Evolutionary conservation across 2,329 filamentous ascomycete genomes (phyloP), one percentile per base, ranked within the genome.

Genomic region (Aquanectria penicillioides): DNA sequence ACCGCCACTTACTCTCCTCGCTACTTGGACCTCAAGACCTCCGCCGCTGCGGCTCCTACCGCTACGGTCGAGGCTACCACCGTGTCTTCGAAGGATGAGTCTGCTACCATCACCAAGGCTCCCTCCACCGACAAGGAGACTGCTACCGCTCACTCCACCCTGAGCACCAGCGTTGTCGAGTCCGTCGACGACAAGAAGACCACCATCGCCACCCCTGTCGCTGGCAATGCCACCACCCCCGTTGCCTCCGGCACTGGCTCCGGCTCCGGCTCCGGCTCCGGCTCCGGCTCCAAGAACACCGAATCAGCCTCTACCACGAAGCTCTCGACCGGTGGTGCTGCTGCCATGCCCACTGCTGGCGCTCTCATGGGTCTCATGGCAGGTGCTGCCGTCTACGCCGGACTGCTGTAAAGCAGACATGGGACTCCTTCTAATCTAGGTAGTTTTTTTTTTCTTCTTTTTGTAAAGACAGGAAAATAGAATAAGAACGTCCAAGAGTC

Each of bases 1-100:
- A 86, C 84, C 22, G 82, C 76, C 13, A 82, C 80, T 11, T 84
- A 86, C 73, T 78, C 78, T 54, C 83, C 84, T 8, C 76, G 71
- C 38, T 88, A 77, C 73, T 73, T 87, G 43, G 66, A 78, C 44
- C 63, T 68, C 36, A 65, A 69, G 68, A 74, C 73, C 18, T 53
- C 68, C n/a, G 53, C 37, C 36, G 57, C 63, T 12, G 28, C 44
- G 4, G 48, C 26, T 5, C 36, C 57, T 12, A 46, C 50, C 15
- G 22, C 8, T 11, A 22, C 31, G n/a, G 20, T 28, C 23, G 26
- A 40, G 2, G 51, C 46, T 23, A 31, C 52, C 6, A 38, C 50
- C 15, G 17, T 17, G 34, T n/a, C 54, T 8, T 50, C 51, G 7
- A 56, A 43, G 47, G 54, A 51, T 31, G 31, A 31, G 29, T 44